Evolutionary conservation across 495 filamentous ascomycete species (phyloP), one percentile per base, ranked within the genome.

Genomic region (Neurospora sublineolata): DNA sequence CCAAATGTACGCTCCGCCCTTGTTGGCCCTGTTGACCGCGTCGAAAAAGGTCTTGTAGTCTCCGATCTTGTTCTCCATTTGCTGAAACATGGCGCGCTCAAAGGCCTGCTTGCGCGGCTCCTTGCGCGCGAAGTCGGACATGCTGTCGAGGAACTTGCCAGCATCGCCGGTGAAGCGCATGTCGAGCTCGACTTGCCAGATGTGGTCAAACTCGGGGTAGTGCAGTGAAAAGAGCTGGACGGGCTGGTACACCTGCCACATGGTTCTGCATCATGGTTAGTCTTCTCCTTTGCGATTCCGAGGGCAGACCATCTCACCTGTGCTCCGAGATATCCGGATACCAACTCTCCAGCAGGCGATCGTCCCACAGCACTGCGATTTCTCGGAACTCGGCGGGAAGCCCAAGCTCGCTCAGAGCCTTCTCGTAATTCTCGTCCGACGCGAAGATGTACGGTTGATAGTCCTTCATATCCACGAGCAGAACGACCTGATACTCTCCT

Each of bases 181-280:
- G 79, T 89, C 87, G 82, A 89, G 86, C 79, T 89, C 87, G 82
- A 86, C 83, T 73, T 89, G 87, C 87, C 87, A 89, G 76, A 84
- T 81, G 78, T 86, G 87, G 74, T 89, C 87, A 73, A 87, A 89
- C 70, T 88, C 86, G 68, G 84, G 85, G 70, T 86, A 84, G 64
- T 85, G 77, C 68, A 87, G 86, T 39, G 86, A 79, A 72, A 89
- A 86, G 81, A 87, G 86, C 74, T 88, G 87, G 72, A 88, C 73
- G 6, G 87, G 79, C 64, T 80, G 79, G 73, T 76, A 80, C 14
- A 80, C 79, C 44, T 80, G 79, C 76, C 76, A 80, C 76, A 80
- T 80, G 42, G 79, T 80, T 30, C 79, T 80, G 69, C 3, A 39
- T 27, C 18, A 14, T 4, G 3, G 60, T 74, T 37, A 69, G 69